Conservation (phyloP, 805 yeast species). For the Candida patagonica region DNA sequence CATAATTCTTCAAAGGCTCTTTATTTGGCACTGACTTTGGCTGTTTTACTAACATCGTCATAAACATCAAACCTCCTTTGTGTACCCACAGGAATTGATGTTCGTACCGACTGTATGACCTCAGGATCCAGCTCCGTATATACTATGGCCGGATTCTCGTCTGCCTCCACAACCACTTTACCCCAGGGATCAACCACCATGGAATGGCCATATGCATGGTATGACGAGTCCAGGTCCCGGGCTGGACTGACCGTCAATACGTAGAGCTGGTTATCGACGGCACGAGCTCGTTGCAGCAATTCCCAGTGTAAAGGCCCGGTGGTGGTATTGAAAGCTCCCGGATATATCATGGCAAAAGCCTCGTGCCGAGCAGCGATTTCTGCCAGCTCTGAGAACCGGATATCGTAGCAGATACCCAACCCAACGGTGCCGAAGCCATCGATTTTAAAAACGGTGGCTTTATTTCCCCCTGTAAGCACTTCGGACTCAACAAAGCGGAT, state of each 20-base stretch:
- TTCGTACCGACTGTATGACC: slow-evolving; percentile 46
- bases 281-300: slow-evolving; percentile 69
- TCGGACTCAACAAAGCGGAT: slow-evolving; percentile 79
- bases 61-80: slow-evolving; percentile 70
- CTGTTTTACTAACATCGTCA: slow-evolving; percentile 31
- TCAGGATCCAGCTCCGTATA: slow-evolving; percentile 66
- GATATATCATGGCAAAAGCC: slow-evolving; percentile 74
- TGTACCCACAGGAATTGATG: slow-evolving; percentile 55
- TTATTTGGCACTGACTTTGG: slow-evolving; percentile 18
- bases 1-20: too few species aligned
- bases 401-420: slow-evolving; percentile 83
- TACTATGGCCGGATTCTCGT: slow-evolving; percentile 65
- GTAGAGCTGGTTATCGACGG: slow-evolving; percentile 79
- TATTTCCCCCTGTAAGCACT: slow-evolving; percentile 67
- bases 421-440: slow-evolving; percentile 66
- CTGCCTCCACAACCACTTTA: slow-evolving; percentile 61
- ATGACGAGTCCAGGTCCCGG: slow-evolving; percentile 72
- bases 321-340: slow-evolving; percentile 87
- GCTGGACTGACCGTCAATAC: slow-evolving; percentile 89
- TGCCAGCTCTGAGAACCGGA: slow-evolving; percentile 84
- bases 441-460: slow-evolving; percentile 67
- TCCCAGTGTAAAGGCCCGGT: slow-evolving; percentile 95
- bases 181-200: slow-evolving; percentile 91
- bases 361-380: slow-evolving; percentile 45
- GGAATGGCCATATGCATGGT: slow-evolving; percentile 81